phyloP scores from a whole-genome alignment of 2,329 filamentous ascomycete genomes.

The Aspergillus pseudoviridinutans region DNA sequence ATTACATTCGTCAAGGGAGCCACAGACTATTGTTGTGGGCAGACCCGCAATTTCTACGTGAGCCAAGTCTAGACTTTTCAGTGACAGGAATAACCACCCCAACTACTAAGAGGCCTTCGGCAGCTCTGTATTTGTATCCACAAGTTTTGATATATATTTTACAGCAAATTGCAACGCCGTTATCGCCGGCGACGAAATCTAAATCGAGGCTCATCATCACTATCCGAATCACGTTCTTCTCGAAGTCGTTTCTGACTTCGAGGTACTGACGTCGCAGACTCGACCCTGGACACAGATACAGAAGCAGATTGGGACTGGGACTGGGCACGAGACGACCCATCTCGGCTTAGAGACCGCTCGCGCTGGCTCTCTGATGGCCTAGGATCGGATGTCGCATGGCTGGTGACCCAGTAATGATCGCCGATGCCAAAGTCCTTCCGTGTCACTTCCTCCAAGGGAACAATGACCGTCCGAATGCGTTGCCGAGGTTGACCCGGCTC shows the following conservation, averaged over 20 bases:
- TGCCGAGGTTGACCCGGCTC: constrained; percentile 34
- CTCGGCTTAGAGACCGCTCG: constrained; percentile 4
- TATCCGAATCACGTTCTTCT: constrained; percentile 47
- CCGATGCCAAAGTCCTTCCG: constrained; percentile 69
- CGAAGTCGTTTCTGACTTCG: constrained; percentile 32
- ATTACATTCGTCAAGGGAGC: background rate
- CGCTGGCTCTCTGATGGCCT: constrained; percentile 19
- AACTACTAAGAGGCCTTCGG: too few relatives aligned
- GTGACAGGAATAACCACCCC: too few relatives aligned
- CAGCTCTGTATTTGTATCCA: background rate
- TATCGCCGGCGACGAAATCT: constrained; percentile 48
- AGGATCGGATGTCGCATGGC: constrained; percentile 24
- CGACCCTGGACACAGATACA: constrained; percentile 18
- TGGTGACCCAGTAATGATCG: constrained; percentile 67
- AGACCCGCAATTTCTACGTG: background rate
- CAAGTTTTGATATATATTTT: constrained; percentile 1
- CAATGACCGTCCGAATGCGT: constrained; percentile 56
- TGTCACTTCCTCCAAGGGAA: constrained; percentile 67
- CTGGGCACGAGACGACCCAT: constrained; percentile 9
- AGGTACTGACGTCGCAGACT: constrained; percentile 14
- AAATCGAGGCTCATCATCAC: constrained; percentile 56
- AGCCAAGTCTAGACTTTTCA: background rate
- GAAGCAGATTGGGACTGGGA: constrained; percentile 11
- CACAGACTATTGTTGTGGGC: background rate
- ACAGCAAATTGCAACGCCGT: constrained; percentile 1